phyloP scores from a whole-genome alignment of 2,329 filamentous ascomycete genomes.

The Colletotrichum orbiculare region DNA sequence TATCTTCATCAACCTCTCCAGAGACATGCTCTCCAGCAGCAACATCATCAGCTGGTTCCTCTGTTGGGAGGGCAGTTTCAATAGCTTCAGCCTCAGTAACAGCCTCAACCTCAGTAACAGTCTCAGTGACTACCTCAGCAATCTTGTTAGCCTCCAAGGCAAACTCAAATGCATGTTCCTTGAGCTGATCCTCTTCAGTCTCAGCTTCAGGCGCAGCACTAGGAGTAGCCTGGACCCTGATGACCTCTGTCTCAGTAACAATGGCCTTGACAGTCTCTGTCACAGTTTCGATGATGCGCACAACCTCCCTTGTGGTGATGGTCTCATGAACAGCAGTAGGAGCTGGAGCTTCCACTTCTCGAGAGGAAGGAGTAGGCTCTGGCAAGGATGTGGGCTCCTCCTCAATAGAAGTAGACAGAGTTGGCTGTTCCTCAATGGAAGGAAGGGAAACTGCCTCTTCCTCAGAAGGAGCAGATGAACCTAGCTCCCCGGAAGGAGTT shows the following conservation, averaged over 20 bases:
- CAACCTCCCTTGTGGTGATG: conserved; percentile 43
- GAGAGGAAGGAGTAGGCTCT: not conserved
- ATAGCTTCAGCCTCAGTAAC: not conserved
- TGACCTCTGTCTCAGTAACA: conserved; percentile 43
- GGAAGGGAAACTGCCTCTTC: not conserved
- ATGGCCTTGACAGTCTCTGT: conserved; percentile 41
- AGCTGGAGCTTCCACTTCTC: not conserved
- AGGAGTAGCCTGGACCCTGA: conserved; percentile 16
- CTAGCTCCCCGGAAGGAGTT: not conserved
- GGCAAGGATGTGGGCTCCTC: not conserved
- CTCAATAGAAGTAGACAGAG: not conserved
- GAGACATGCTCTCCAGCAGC: not conserved
- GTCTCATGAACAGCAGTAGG: conserved; percentile 39
- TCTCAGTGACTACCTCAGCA: not conserved
- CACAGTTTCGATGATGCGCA: conserved; percentile 50
- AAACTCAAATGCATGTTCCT: not conserved
- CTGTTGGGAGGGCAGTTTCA: not conserved
- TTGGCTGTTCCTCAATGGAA: not conserved
- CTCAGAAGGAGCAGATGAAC: not conserved
- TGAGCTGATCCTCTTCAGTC: not conserved
- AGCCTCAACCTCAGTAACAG: not conserved
- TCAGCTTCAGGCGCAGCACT: conserved; percentile 4
- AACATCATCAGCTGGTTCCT: not conserved
- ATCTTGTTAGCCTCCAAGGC: not conserved
- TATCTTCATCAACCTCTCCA: not conserved